Base-by-base conservation (phyloP, 2,329 filamentous ascomycete genomes). In the Hypoxylon sp. region DNA sequence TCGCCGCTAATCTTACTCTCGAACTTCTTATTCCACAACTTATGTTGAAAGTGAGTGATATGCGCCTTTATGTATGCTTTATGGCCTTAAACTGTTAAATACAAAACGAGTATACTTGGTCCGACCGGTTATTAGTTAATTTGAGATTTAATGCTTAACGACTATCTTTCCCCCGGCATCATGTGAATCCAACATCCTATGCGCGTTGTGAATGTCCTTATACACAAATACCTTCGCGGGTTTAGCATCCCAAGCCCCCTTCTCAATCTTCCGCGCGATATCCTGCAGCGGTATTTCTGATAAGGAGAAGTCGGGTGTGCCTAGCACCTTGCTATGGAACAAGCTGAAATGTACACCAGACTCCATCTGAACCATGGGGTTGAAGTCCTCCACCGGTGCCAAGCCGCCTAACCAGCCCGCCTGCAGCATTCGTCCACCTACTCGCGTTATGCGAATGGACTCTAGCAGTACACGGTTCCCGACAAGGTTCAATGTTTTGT, bases 331-430 rank as follows among this genome's bases (percentile, higher is more conserved):
- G 63, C 80, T 82, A 5, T 79, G 76, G 69, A 83, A 84, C 30
- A 84, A 75, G 63, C 78, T 83, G 61, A 84, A 82, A 63, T 83
- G 81, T n/a, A 83, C 80, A 0, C 81, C 82, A 21, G 77, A 75
- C 14, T 77, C 76, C 81, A 84, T 84, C 72, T 83, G 76, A 5
- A 82, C 48, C 68, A 84, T 76, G 1, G 81, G 82, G 64, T 82
- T 82, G 72, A 83, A 79, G 52, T 80, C 79, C 6, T 65, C 52
- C 9, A 82, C 72, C 0, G 81, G 80, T 1, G 69, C 79, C 21
- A 83, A 60, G 0, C 80, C 81, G n/a, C 81, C 81, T 1, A 82
- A 65, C 74, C 78, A 80, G 5, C 82, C 78, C 9, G 80, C 78
- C 58, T 79, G 77, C 36, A 76, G 74, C 55, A 83, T 76, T 11